These are phyloP conservation scores for Trypanosoma scelopori DNA, from an alignment of 208 protist genomes.

Conservation along the genomic window DNA sequence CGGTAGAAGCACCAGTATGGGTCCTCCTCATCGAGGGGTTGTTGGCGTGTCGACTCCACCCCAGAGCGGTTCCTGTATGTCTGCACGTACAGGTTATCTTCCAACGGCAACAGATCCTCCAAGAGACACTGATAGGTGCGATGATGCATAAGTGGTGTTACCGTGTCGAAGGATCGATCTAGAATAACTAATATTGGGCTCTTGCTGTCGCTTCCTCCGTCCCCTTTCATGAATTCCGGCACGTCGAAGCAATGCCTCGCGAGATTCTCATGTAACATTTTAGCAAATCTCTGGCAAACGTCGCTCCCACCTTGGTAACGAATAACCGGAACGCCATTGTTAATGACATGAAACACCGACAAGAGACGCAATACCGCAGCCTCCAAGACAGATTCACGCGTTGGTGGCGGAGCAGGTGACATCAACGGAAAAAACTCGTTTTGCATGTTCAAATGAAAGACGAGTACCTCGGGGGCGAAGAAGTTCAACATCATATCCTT, in stretches of 20 bases:
- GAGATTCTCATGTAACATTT: conserved; percentile 43
- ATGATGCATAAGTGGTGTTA: conserved; percentile 79
- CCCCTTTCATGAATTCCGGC: conserved; percentile 33
- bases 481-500: conserved; percentile 81
- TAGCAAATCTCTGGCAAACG: conserved; percentile 46
- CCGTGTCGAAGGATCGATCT: conserved; percentile 77
- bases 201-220: conserved; percentile 15
- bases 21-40: conserved; percentile 68
- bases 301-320: conserved; percentile 63
- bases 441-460: conserved; percentile 67
- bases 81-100: conserved; percentile 59
- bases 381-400: conserved; percentile 41
- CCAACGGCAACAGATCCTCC: conserved; percentile 69
- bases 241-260: conserved; percentile 36
- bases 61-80: conserved; percentile 48
- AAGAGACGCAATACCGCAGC: conserved; percentile 50
- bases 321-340: conserved; percentile 53
- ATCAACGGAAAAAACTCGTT: conserved; percentile 57
- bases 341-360: conserved; percentile 62
- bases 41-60: conserved; percentile 35
- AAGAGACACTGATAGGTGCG: conserved; percentile 84
- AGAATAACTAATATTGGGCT: conserved; percentile 73
- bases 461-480: conserved; percentile 50
- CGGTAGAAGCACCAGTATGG: conserved; percentile 75
- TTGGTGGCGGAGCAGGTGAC: conserved; percentile 27